Conservation (phyloP, 306 rosid species). For the Trichosanthes cucumerina region DNA sequence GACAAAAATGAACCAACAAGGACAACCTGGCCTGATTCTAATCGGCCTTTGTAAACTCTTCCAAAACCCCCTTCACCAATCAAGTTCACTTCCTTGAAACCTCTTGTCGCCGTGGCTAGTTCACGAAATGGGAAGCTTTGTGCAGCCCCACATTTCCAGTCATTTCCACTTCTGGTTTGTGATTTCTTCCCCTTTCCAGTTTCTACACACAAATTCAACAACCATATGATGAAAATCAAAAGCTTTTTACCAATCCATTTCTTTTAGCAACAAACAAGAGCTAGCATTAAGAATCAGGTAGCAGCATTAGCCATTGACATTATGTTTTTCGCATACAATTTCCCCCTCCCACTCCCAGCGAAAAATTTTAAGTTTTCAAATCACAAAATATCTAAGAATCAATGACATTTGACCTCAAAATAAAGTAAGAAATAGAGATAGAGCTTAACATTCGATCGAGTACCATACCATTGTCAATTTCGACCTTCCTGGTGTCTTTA, state of each 20-base stretch:
- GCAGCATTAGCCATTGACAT: neutral
- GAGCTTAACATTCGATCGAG: slow-evolving; percentile 21
- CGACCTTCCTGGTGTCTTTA: slow-evolving; percentile 40
- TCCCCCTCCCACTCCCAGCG: slow-evolving; percentile 43
- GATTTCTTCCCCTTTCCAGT: slow-evolving; percentile 9
- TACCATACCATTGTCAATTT: slow-evolving; percentile 33
- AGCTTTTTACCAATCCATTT: neutral
- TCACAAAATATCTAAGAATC: neutral
- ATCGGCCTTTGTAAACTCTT: slow-evolving; percentile 83
- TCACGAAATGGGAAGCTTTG: slow-evolving; percentile 61
- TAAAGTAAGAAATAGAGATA: neutral
- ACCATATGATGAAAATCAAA: neutral
- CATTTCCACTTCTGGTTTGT: slow-evolving; percentile 11
- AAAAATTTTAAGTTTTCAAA: neutral
- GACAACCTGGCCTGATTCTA: slow-evolving; percentile 58
- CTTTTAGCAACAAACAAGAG: neutral
- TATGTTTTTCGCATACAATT: neutral
- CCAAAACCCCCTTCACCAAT: slow-evolving; percentile 99
- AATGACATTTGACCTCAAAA: neutral
- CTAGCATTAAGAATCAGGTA: neutral
- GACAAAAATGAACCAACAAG: neutral
- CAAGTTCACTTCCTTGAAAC: slow-evolving; percentile 60
- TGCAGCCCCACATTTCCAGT: slow-evolving; percentile 24
- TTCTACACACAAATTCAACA: neutral
- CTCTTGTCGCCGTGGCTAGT: slow-evolving; percentile 67